phyloP scores from a whole-genome alignment of 179 eudicot genomes.

The Silene noctiflora region DNA sequence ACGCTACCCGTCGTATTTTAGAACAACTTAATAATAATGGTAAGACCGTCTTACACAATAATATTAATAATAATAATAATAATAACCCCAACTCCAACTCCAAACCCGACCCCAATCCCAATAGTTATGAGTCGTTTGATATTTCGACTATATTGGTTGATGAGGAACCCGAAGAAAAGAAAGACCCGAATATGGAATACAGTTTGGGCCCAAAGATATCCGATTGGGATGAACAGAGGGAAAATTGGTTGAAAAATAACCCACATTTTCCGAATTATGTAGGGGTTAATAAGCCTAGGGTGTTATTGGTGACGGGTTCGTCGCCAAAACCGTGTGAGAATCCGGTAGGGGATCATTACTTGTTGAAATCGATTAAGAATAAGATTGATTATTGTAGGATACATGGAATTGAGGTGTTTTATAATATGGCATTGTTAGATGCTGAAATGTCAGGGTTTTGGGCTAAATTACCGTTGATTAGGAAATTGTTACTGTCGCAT shows the following conservation, averaged over 20 bases:
- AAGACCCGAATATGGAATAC: not conserved
- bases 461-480: constrained; percentile 31
- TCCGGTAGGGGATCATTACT: constrained; percentile 33
- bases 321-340: constrained; percentile 33
- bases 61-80: too few species aligned
- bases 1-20: not conserved
- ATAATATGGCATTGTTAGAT: constrained; percentile 29
- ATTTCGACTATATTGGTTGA: constrained; percentile 16
- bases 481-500: constrained; percentile 26
- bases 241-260: constrained; percentile 17
- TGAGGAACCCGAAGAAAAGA: constrained; percentile 14
- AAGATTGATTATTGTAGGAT: constrained; percentile 34
- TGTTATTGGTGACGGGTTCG: constrained; percentile 29
- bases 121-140: constrained; percentile 19
- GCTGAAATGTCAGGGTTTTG: constrained; percentile 32
- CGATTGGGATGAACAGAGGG: constrained; percentile 22
- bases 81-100: not conserved
- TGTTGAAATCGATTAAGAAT: constrained; percentile 29
- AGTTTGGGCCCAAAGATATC: constrained; percentile 29
- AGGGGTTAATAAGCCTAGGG: constrained; percentile 17
- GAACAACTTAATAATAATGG: not conserved
- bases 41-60: too few species aligned
- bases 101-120: not conserved
- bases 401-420: constrained; percentile 29
- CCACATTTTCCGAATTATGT: constrained; percentile 17